Percentiles rank a stretch among this genome's conserved stretches.
phyloP scores from a whole-genome alignment of 345 rosid genomes.

The Hirschfeldia incana region DNA sequence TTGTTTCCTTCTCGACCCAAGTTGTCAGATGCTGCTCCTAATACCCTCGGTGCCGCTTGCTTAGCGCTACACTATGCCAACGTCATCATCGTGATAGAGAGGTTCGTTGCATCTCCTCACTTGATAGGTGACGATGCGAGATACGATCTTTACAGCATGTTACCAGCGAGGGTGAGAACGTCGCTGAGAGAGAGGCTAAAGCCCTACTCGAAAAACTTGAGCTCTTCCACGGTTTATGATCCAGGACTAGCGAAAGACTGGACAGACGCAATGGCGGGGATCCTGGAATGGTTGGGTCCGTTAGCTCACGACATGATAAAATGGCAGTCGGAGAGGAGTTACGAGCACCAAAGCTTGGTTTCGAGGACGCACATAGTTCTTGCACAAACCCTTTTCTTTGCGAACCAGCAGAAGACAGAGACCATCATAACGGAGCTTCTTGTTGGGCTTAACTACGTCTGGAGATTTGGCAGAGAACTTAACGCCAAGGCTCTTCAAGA shows the following conservation, averaged over 20 bases:
- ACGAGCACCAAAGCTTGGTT: too few relatives aligned
- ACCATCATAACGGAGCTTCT: slow-evolving; percentile 57
- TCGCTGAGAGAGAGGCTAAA: slow-evolving; percentile 68
- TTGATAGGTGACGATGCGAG: slow-evolving; percentile 94
- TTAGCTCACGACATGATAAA: too few relatives aligned
- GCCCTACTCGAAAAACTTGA: slow-evolving; percentile 69
- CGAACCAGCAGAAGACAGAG: too few relatives aligned
- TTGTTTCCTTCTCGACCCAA: slow-evolving; percentile 43
- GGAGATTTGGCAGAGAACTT: slow-evolving; percentile 79
- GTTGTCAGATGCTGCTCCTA: slow-evolving; percentile 67
- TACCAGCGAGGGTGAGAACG: slow-evolving; percentile 76
- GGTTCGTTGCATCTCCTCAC: slow-evolving; percentile 88
- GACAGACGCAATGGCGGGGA: slow-evolving; percentile 73
- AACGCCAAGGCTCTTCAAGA: slow-evolving; percentile 71
- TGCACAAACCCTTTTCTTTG: too few relatives aligned
- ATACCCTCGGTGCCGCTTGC: slow-evolving; percentile 86
- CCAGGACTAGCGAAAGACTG: slow-evolving; percentile 77
- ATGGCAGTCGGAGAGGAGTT: too few relatives aligned
- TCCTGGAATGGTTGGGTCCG: slow-evolving; percentile 49
- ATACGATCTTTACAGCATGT: slow-evolving; percentile 92
- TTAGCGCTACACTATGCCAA: slow-evolving; percentile 93
- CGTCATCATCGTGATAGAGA: slow-evolving; percentile 84
- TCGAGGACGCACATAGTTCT: too few relatives aligned
- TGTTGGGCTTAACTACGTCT: slow-evolving; percentile 87
- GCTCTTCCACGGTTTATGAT: slow-evolving; percentile 56